phyloP scores from a whole-genome alignment of 2,329 filamentous ascomycete genomes.

The Colletotrichum graminicola region DNA sequence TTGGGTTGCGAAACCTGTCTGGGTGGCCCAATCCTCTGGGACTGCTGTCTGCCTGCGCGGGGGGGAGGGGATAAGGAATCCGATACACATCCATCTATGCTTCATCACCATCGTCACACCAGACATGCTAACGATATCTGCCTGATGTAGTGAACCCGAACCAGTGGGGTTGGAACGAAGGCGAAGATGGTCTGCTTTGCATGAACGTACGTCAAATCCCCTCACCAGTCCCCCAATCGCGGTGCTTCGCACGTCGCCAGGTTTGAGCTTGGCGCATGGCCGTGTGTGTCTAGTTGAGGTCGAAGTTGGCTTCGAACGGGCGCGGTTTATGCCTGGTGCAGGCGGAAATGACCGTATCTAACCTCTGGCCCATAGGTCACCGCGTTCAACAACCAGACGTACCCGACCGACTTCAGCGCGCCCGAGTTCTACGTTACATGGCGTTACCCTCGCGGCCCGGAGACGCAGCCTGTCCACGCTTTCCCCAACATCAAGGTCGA shows the following conservation, averaged over 20 bases:
- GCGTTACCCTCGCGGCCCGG: slow-evolving; percentile 59
- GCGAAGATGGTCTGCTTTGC: slow-evolving; percentile 58
- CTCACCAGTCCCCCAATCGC: slow-evolving; percentile 6
- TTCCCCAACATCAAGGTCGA: slow-evolving; percentile 66
- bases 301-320: neutral
- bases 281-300: neutral
- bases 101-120: neutral
- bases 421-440: slow-evolving; percentile 66
- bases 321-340: neutral
- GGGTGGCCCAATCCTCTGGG: neutral
- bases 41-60: neutral
- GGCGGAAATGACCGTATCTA: neutral
- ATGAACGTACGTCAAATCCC: slow-evolving; percentile 61
- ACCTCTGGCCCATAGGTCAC: slow-evolving; percentile 54
- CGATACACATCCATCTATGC: neutral
- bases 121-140: slow-evolving; percentile 28
- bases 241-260: slow-evolving; percentile 16
- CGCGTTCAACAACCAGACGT: slow-evolving; percentile 63
- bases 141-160: slow-evolving; percentile 64
- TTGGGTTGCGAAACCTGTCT: slow-evolving; percentile 37
- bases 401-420: slow-evolving; percentile 59
- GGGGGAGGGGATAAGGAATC: neutral
- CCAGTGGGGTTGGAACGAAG: slow-evolving; percentile 62
- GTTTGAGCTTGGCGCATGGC: neutral
- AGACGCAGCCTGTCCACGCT: slow-evolving; percentile 63